Conservation (phyloP, 106 monocot genomes). For the Dendrobium nobile region DNA sequence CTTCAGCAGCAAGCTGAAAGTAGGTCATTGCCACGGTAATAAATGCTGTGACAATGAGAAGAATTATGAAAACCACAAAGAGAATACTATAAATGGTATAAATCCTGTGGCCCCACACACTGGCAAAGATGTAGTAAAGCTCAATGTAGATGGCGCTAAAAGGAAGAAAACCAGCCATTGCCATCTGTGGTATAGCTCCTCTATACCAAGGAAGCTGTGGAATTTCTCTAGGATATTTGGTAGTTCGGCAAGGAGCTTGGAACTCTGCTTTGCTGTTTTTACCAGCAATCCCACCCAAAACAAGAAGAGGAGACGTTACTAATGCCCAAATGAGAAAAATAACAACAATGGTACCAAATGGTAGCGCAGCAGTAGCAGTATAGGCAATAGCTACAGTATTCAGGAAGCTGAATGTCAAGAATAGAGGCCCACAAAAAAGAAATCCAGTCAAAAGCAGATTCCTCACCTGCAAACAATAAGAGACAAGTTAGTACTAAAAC, state of each 20-base stretch:
- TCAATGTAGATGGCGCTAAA: conserved; percentile 64
- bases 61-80: conserved; percentile 66
- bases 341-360: conserved; percentile 58
- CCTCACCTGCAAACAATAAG: conserved; percentile 34
- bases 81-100: conserved; percentile 69
- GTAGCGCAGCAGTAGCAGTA: conserved; percentile 58
- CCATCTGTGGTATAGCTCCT: conserved; percentile 44
- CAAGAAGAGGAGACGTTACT: conserved; percentile 53
- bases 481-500: background rate
- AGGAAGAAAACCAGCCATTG: conserved; percentile 60
- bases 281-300: conserved; percentile 65
- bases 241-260: conserved; percentile 66
- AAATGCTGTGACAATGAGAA: conserved; percentile 62
- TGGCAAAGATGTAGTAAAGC: conserved; percentile 70
- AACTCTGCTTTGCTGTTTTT: conserved; percentile 55
- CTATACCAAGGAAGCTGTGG: conserved; percentile 61
- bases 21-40: conserved; percentile 68
- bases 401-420: conserved; percentile 61
- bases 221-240: conserved; percentile 59
- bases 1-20: conserved; percentile 58
- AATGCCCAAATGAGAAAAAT: conserved; percentile 57
- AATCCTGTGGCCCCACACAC: conserved; percentile 67
- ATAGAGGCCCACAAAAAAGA: conserved; percentile 58
- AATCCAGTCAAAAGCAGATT: conserved; percentile 60
- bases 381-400: conserved; percentile 61